Base-by-base conservation (phyloP, 2,329 filamentous ascomycete species). In the Diaporthe sp. region DNA sequence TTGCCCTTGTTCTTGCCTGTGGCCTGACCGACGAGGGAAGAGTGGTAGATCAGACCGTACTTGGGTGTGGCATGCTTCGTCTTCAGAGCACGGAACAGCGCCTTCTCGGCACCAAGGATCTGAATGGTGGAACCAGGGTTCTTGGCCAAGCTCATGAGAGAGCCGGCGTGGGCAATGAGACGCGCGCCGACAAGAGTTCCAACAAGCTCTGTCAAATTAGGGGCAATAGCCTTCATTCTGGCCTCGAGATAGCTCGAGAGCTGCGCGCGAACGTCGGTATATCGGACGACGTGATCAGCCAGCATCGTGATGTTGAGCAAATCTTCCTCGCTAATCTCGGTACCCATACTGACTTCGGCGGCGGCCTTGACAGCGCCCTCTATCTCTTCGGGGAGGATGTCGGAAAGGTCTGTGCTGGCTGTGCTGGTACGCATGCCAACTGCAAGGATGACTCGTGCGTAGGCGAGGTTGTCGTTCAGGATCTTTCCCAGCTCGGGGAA, bases 1-100 rank as follows among this genome's bases (percentile, higher is more conserved):
- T 99, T 99, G 81, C 97, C 97, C 93, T 99, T 99, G 90, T 98
- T 98, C 89, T 95, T 96, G 82, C 97, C 97, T 28, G 95, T 98
- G 42, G 97, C 97, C 87, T 99, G 97, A 60, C 97, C 97, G 79
- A 99, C 97, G 61, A 99, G 91, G 39, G 95, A 97, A 67, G 94
- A 94, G 86, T 98, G 94, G 87, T 97, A 97, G 84, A 97, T 95
- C 79, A 98, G 90, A 90, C 97, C 97, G 82, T 98, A 99, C 87
- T 98, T 99, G 83, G 97, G 97, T 53, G 97, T 99, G 83, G 98
- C 95, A 86, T 98, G 96, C 90, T 99, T 98, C 68, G 97, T 99
- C 92, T 99, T 99, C 78, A 99, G 90, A 28, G 97, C 97, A 82
- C 97, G 93, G 93, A 99, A 99, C 60, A 99, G 92, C 10, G 97